Evolutionary conservation across 805 yeast species (phyloP), one percentile per base, ranked within the genome.

Genomic region (Blastobotrys mokoenaii): DNA sequence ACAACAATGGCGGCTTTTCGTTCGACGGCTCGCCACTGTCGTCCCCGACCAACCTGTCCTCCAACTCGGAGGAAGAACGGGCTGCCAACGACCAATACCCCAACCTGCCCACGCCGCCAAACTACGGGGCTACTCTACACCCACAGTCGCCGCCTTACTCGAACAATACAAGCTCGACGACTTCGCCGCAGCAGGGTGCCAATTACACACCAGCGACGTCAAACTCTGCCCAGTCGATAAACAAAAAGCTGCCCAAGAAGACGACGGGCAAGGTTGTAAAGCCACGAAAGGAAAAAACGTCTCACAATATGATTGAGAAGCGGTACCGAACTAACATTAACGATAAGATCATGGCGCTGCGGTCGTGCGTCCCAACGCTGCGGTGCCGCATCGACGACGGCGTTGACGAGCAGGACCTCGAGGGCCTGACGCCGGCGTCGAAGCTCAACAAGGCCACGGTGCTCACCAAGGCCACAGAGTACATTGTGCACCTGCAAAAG

Each of bases 231-330:
- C 38, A 17, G 17, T 31, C 15, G 30, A 14, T 15, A 12, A 7
- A 6, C 30, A 32, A 11, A 20, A 41, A 18, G 14, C 25, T n/a
- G 27, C 44, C 30, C 20, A 42, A 49, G 1, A 39, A 49, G 25
- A 43, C 51, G 5, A 43, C 41, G 16, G 17, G 46, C 38, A 60
- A 55, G 47, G 52, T 62, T 33, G 38, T 50, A 12, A 62, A 62
- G 47, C 62, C 61, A 10, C 58, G 55, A 47, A 63, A 63, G 53
- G 63, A 73, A 45, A 74, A 81, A 62, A 71, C 80, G 1, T 74
- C 85, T 6, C 94, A 84, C 64, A 84, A 84, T 57, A 77, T 82
- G 70, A 80, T 84, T 53, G 94, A 85, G 59, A 84, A 84, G 64
- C 80, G 82, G 57, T 85, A 85, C 63, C 65, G 94, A 53, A 80